Base-by-base conservation (phyloP, 2,329 filamentous ascomycete genomes). In the Aaosphaeria arxii region DNA sequence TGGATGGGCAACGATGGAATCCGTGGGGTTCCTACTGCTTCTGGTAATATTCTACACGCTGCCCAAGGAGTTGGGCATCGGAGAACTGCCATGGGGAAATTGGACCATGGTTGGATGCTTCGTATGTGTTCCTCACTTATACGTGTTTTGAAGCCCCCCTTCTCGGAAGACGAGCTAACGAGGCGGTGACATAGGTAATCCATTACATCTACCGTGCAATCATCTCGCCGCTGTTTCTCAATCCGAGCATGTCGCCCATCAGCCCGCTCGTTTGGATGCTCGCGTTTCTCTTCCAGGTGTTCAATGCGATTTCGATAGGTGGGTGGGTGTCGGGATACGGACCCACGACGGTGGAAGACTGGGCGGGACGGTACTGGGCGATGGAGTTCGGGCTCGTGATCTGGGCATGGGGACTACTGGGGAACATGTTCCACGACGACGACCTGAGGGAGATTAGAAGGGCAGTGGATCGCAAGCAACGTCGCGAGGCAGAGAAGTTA, bases 181-280 rank as follows among this genome's bases (percentile, higher is more conserved):
- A 24, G 17, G 17, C 11, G 17, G 9, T 17, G 7, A n/a, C 33
- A 46, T 49, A 88, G 77, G 77, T 88, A 32, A 82, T 92, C 47
- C 94, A 99, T 74, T 99, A 99, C 77, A 57, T 84, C 64, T 95
- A 99, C 78, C 89, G 94, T 53, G 91, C 94, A 7, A 71, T 97
- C 48, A 72, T 95, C 52, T 87, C 85, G 47, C 92, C 94, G 2
- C 74, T 95, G 49, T 77, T 92, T 55, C 74, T 83, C 36, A 89
- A 92, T 54, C 92, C 92, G 0, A 91, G 86, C 75, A 96, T 99
- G 87, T 90, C 91, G 4, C 92, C 92, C 6, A 88, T 96, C 56
- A 88, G 95, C 70, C 65, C 81, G 2, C 46, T 83, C 30, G 80
- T 96, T 55, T 86, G 86, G 75, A 6, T 74, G 43, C 71, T 76